Conservation (phyloP, 192 early-diverging fungal species). For the Rhizoclosmatium globosum region DNA sequence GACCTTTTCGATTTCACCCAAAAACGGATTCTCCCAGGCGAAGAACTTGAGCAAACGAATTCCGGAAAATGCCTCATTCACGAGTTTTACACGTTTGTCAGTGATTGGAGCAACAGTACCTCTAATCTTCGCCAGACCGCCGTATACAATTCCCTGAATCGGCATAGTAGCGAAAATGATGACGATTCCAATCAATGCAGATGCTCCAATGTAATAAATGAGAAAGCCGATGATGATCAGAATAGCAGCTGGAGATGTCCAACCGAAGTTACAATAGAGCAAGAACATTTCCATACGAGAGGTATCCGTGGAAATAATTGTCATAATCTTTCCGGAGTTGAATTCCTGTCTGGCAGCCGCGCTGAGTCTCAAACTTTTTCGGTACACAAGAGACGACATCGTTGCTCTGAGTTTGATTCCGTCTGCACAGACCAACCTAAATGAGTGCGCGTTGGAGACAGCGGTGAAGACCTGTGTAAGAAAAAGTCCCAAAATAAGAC, state of each 20-base stretch:
- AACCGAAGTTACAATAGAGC: slow-evolving; percentile 45
- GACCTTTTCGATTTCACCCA: slow-evolving; percentile 67
- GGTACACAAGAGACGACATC: slow-evolving; percentile 65
- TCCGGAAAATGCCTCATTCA: slow-evolving; percentile 71
- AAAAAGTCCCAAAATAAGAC: slow-evolving; percentile 27
- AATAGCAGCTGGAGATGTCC: slow-evolving; percentile 58
- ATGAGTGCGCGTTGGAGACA: slow-evolving; percentile 48
- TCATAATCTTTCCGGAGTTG: slow-evolving; percentile 69
- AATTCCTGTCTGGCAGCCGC: slow-evolving; percentile 63
- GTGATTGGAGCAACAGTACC: slow-evolving; percentile 64
- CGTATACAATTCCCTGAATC: slow-evolving; percentile 50
- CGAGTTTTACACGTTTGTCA: slow-evolving; percentile 76
- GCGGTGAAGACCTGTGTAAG: slow-evolving; percentile 29
- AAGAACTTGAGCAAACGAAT: slow-evolving; percentile 83
- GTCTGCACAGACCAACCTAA: slow-evolving; percentile 36
- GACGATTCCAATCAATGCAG: slow-evolving; percentile 57
- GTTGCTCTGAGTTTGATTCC: slow-evolving; percentile 59
- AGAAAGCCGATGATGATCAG: slow-evolving; percentile 53
- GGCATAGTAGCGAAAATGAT: slow-evolving; percentile 51
- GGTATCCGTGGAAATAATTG: slow-evolving; percentile 56
- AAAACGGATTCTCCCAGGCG: slow-evolving; percentile 73
- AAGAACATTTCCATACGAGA: slow-evolving; percentile 35
- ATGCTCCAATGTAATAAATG: slow-evolving; percentile 44
- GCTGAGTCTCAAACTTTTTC: slow-evolving; percentile 65
- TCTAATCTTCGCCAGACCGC: slow-evolving; percentile 47